Evolutionary conservation across 495 filamentous ascomycete genomes (phyloP), one percentile per base, ranked within the genome.

Genomic region (Penicillium fimorum): DNA sequence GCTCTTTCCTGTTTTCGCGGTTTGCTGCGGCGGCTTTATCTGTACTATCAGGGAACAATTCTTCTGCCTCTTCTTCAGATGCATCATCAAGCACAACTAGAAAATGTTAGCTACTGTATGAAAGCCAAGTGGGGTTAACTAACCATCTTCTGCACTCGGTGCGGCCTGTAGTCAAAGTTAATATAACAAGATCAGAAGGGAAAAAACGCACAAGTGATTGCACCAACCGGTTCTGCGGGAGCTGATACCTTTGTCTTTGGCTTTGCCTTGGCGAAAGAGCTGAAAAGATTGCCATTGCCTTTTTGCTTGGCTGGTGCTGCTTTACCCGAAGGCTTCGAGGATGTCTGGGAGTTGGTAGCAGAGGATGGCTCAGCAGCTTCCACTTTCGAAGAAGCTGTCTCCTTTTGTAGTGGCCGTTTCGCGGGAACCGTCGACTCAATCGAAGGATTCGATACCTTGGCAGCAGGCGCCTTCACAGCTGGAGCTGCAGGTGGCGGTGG

Each of bases 201-300:
- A 9, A 38, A 13, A 17, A 11, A 9, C 0, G 35, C 45, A 27
- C 24, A 6, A 17, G 43, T 46, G 24, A 11, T n/a, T 11, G 9
- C 4, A 47, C 45, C n/a, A 47, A 47, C 75, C 42, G 76, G 70
- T 55, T 74, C 65, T 33, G 73, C 69, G 5, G 75, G 70, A 9
- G 77, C 75, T 32, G 70, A 63, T 5, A 82, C 76, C 63, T 83
- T 84, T n/a, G 77, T 63, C 57, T 82, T 86, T 0, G 88, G 75
- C 41, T 89, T 90, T 3, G 87, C 80, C 64, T 90, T 95, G 7
- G 90, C 88, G 67, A 96, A 96, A 1, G 91, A 88, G 61, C 87
- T 88, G 70, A 94, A 91, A 25, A 96, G 82, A 54, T 82, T 84
- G 15, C 82, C 80, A 54, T 82, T 84, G 15, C 82, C 80, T 62